A percentile compares a stretch with the other conserved stretches of the same genome.
Conservation (phyloP, 2,329 filamentous ascomycete species). For the Pseudogymnoascus pannorum region DNA sequence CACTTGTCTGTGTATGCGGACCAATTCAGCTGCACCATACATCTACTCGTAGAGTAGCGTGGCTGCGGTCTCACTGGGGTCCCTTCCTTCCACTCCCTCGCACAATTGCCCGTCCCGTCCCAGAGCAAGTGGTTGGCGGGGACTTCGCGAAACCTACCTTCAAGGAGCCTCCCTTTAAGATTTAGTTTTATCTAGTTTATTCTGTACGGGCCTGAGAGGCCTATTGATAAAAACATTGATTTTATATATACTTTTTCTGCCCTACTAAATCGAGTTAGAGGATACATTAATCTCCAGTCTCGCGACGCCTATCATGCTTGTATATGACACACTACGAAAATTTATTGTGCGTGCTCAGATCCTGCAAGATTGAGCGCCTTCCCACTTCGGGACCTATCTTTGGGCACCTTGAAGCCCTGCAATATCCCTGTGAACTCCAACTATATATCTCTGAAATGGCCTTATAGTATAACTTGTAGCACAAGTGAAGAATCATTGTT, state of each 20-base stretch:
- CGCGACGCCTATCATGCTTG: not conserved
- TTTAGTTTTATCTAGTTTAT: not conserved
- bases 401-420: slow-evolving; percentile 4
- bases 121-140: not conserved
- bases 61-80: not conserved
- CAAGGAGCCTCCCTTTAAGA: not conserved
- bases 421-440: not conserved
- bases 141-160: too few species aligned
- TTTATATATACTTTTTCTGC: too few species aligned
- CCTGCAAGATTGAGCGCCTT: too few species aligned
- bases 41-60: not conserved
- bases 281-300: too few species aligned
- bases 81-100: not conserved
- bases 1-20: not conserved
- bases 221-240: not conserved
- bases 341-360: not conserved
- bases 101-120: not conserved
- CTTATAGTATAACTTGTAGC: too few species aligned
- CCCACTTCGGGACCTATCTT: slow-evolving; percentile 14
- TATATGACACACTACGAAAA: too few species aligned
- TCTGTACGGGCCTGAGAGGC: not conserved
- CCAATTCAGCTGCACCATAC: not conserved
- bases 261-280: too few species aligned
- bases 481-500: not conserved
- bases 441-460: too few species aligned